Percentiles rank a stretch among this genome's conserved stretches.
Conservation (phyloP, 768 basidiomycete genomes). For the Postia placenta region DNA sequence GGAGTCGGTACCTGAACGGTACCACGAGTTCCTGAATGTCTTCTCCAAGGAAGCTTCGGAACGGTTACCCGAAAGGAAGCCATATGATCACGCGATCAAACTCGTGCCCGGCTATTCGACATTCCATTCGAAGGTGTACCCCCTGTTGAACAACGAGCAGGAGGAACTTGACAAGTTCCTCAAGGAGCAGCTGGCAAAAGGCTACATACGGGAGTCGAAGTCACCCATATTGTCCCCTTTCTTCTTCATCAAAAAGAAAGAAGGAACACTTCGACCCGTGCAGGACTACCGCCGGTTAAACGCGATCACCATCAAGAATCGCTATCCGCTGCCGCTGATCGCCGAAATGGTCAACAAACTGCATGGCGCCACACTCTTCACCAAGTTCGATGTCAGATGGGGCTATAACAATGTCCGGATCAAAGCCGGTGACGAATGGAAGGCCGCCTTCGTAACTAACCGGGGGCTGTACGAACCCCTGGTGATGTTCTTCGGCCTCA, state of each 20-base stretch:
- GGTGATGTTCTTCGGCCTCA: slow-evolving; percentile 35
- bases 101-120: slow-evolving; percentile 21
- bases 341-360: slow-evolving; percentile 20
- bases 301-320: slow-evolving; percentile 27
- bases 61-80: slow-evolving; percentile 24
- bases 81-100: slow-evolving; percentile 31
- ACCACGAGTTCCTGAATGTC: neutral
- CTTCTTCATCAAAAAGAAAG: slow-evolving; percentile 27
- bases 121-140: slow-evolving; percentile 12
- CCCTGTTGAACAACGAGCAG: slow-evolving; percentile 9
- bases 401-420: slow-evolving; percentile 27
- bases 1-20: slow-evolving; percentile 3
- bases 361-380: slow-evolving; percentile 18
- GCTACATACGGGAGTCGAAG: slow-evolving; percentile 16
- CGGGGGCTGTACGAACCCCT: slow-evolving; percentile 27
- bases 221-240: slow-evolving; percentile 20
- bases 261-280: slow-evolving; percentile 17
- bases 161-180: slow-evolving; percentile 14
- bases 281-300: slow-evolving; percentile 28
- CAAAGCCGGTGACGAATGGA: slow-evolving; percentile 19
- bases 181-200: slow-evolving; percentile 16
- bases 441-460: slow-evolving; percentile 23
- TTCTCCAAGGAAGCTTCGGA: slow-evolving; percentile 14
- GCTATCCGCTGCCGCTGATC: slow-evolving; percentile 29
- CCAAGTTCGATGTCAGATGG: slow-evolving; percentile 25